Conservation (phyloP, 2,329 filamentous ascomycete species). For the Exophiala calicioides region DNA sequence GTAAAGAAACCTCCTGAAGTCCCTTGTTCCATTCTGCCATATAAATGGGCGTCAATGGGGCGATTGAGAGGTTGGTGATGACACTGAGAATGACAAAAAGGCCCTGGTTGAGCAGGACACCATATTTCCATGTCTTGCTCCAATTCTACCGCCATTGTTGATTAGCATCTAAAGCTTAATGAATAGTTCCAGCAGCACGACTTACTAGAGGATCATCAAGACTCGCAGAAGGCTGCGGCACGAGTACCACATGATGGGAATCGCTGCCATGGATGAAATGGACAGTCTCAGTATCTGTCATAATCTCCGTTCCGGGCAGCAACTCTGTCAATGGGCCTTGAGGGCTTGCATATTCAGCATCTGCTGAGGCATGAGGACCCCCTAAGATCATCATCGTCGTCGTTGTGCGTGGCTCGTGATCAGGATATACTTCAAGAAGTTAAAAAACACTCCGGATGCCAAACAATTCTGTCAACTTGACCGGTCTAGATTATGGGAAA, state of each 20-base stretch:
- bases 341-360: no score
- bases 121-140: slow-evolving; percentile 49
- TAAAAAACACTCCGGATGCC: no score
- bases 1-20: slow-evolving; percentile 55
- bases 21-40: slow-evolving; percentile 56
- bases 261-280: slow-evolving; percentile 60
- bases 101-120: slow-evolving; percentile 48
- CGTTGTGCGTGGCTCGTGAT: no score
- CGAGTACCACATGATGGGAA: slow-evolving; percentile 41
- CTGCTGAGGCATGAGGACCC: no score
- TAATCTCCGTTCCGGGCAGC: slow-evolving; percentile 59
- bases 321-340: no score
- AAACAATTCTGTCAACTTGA: no score
- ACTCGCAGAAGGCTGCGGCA: slow-evolving; percentile 43
- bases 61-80: slow-evolving; percentile 55
- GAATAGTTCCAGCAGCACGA: neutral
- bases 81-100: slow-evolving; percentile 54
- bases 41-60: slow-evolving; percentile 60
- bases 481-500: no score
- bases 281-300: slow-evolving; percentile 61
- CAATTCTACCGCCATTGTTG: slow-evolving; percentile 44
- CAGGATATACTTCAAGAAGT: no score
- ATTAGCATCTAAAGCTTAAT: neutral
- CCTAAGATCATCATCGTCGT: no score
- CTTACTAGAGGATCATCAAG: slow-evolving; percentile 42